phyloP scores from a whole-genome alignment of 2,329 filamentous ascomycete genomes.

The Pseudogymnoascus sp. region DNA sequence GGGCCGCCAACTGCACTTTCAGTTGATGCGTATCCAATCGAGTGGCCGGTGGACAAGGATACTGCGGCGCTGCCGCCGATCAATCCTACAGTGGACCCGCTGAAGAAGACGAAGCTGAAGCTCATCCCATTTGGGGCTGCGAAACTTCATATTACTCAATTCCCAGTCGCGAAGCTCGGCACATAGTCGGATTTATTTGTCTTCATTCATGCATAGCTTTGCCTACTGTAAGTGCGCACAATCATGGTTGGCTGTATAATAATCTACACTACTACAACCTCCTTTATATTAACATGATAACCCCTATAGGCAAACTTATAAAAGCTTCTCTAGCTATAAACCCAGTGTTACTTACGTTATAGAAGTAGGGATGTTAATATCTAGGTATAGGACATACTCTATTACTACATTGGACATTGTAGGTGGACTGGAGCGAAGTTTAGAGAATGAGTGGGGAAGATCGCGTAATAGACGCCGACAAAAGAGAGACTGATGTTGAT shows the following conservation, averaged over 20 bases:
- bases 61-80: slow-evolving; percentile 31
- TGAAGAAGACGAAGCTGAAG: slow-evolving; percentile 29
- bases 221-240: not conserved
- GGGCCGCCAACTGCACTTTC: slow-evolving; percentile 32
- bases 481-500: not conserved
- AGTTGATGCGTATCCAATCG: slow-evolving; percentile 34
- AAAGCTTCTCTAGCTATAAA: not conserved
- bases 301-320: not conserved
- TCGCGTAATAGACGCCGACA: not conserved
- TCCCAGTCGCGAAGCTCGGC: slow-evolving; percentile 26
- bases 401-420: not conserved
- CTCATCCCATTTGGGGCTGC: slow-evolving; percentile 40
- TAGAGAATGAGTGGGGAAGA: not conserved
- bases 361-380: not conserved
- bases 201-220: not conserved
- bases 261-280: too few species aligned
- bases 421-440: not conserved
- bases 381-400: not conserved
- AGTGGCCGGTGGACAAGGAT: slow-evolving; percentile 31
- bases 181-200: slow-evolving; percentile 10
- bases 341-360: not conserved
- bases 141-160: slow-evolving; percentile 40
- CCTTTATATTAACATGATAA: too few species aligned
- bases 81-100: slow-evolving; percentile 28
- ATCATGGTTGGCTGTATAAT: too few species aligned